Percentiles rank a stretch among this genome's conserved stretches.
Conservation (phyloP, 306 rosid species). For the Vigna mungo region DNA sequence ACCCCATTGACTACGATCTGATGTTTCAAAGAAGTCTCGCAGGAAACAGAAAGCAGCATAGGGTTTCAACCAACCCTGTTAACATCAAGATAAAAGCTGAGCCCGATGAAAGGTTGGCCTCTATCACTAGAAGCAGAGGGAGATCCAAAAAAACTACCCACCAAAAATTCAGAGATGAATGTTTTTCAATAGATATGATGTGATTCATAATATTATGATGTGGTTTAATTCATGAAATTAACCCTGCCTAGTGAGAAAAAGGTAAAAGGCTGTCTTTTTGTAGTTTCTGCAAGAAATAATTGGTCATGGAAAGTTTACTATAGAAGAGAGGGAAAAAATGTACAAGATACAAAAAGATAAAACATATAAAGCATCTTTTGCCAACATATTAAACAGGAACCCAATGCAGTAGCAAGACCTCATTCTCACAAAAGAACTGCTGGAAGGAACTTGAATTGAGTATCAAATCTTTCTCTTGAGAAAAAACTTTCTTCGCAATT, state of each 20-base stretch:
- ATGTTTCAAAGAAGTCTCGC: conserved; percentile 95
- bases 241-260: neutral
- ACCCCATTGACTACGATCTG: conserved; percentile 97
- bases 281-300: neutral
- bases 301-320: conserved; percentile 24
- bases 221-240: neutral
- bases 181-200: conserved; percentile 5
- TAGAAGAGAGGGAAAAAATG: conserved; percentile 14
- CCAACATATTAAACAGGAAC: conserved; percentile 32
- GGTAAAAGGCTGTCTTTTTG: neutral
- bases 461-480: conserved; percentile 71
- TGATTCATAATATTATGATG: neutral
- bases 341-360: conserved; percentile 5
- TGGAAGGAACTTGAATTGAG: conserved; percentile 76
- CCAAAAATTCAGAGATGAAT: neutral
- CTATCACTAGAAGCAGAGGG: neutral
- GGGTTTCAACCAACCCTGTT: conserved; percentile 95
- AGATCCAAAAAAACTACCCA: neutral
- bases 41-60: conserved; percentile 93
- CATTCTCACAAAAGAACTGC: conserved; percentile 76
- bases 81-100: conserved; percentile 47
- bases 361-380: conserved; percentile 21
- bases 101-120: conserved; percentile 21
- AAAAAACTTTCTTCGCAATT: conserved; percentile 82
- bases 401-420: conserved; percentile 58